Conservation (phyloP, 1,284 basidiomycete species). For the Sutorius eximius region DNA sequence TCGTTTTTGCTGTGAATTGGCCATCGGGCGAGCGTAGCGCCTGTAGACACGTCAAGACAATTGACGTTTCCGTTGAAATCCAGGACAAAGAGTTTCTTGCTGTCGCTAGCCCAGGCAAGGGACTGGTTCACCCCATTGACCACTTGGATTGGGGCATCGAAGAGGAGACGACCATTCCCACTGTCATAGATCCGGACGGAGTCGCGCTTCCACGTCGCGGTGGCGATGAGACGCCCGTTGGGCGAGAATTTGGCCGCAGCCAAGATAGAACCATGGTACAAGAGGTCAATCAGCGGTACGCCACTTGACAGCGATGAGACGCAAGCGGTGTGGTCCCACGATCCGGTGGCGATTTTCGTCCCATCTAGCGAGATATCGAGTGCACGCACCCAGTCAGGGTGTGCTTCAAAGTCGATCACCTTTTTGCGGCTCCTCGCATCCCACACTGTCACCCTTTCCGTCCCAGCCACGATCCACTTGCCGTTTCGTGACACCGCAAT, state of each 20-base stretch:
- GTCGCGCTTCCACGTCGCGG: neutral
- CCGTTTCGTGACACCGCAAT: neutral
- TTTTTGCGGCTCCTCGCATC: neutral
- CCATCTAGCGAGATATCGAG: neutral
- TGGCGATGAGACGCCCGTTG: neutral
- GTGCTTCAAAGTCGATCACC: neutral
- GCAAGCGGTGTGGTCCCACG: neutral
- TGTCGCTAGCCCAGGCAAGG: neutral
- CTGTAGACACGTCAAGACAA: neutral
- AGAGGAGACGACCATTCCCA: neutral
- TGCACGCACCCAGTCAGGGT: neutral
- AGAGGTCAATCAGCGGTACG: neutral
- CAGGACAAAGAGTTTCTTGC: neutral
- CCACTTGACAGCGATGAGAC: neutral
- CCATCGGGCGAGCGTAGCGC: neutral
- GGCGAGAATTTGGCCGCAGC: neutral
- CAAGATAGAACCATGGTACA: neutral
- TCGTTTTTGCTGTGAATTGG: neutral
- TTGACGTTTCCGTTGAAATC: neutral
- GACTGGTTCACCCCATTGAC: neutral
- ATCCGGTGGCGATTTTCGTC: neutral
- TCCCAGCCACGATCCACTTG: neutral
- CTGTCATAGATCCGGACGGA: slow-evolving; percentile 3
- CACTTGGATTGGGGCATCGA: neutral
- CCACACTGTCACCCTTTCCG: neutral